Percentiles rank a stretch among this genome's conserved stretches.
These are phyloP conservation scores for Candolleomyces eurysporus DNA, from an alignment of 768 basidiomycete genomes.

Conservation along the genomic window DNA sequence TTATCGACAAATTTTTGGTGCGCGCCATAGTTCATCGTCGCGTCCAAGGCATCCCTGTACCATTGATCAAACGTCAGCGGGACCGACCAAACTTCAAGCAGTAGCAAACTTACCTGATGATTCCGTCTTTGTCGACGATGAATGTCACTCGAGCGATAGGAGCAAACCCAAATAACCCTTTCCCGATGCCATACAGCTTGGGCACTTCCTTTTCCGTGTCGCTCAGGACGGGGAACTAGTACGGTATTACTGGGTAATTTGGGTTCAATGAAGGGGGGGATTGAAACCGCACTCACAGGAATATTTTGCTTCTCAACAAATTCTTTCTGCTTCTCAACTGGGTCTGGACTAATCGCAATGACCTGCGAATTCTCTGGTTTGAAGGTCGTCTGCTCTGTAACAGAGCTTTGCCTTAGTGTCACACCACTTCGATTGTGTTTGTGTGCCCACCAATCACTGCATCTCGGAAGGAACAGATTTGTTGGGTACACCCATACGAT, in stretches of 20 bases:
- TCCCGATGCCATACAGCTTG: slow-evolving; percentile 65
- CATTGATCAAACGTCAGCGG: slow-evolving; percentile 21
- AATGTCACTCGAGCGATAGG: slow-evolving; percentile 67
- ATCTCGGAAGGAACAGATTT: slow-evolving; percentile 83
- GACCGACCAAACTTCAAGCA: background rate
- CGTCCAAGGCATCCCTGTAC: slow-evolving; percentile 50
- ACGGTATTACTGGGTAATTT: too few relatives aligned
- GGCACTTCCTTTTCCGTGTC: slow-evolving; percentile 62
- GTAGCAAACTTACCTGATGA: slow-evolving; percentile 49
- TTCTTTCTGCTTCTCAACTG: slow-evolving; percentile 67
- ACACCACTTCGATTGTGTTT: background rate
- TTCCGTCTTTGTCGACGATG: slow-evolving; percentile 70
- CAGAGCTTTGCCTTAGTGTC: background rate
- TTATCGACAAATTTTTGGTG: slow-evolving; percentile 73
- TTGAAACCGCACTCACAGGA: slow-evolving; percentile 40
- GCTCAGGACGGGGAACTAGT: slow-evolving; percentile 81
- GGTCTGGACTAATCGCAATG: slow-evolving; percentile 72
- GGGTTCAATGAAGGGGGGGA: background rate
- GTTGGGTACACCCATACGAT: slow-evolving; percentile 75
- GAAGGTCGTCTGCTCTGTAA: slow-evolving; percentile 61
- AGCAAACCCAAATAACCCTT: slow-evolving; percentile 62
- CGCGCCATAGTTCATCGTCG: slow-evolving; percentile 59
- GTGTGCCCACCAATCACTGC: slow-evolving; percentile 56
- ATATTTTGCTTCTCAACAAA: slow-evolving; percentile 74
- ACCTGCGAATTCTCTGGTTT: slow-evolving; percentile 62